phyloP scores from a whole-genome alignment of 106 monocot genomes.

The Agapanthus africanus region DNA sequence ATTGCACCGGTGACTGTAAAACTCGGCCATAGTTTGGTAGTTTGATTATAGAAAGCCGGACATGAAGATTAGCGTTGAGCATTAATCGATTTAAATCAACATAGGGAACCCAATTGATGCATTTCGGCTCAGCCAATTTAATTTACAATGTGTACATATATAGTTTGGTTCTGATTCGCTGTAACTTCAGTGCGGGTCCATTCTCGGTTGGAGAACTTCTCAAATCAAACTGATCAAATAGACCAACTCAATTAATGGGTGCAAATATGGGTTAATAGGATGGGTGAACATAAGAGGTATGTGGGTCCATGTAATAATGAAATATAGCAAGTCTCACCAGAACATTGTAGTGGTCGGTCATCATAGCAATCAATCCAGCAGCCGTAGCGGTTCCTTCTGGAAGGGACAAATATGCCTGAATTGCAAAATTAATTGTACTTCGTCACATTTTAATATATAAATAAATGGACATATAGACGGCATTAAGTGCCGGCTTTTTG shows the following conservation, averaged over 20 bases:
- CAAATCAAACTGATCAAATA: too few species aligned
- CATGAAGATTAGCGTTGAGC: neutral
- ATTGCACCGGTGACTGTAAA: neutral
- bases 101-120: too few species aligned
- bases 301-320: too few species aligned
- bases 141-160: too few species aligned
- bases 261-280: too few species aligned
- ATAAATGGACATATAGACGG: neutral
- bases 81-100: too few species aligned
- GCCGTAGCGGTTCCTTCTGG: constrained; percentile 86
- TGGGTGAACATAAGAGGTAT: too few species aligned
- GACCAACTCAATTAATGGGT: too few species aligned
- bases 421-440: neutral
- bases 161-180: too few species aligned
- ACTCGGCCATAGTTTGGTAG: neutral
- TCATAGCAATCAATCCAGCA: constrained; percentile 95
- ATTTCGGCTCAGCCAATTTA: too few species aligned
- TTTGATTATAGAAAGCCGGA: neutral
- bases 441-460: neutral
- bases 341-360: constrained; percentile 96
- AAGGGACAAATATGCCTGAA: constrained; percentile 92
- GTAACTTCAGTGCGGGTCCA: too few species aligned
- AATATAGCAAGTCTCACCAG: constrained; percentile 39
- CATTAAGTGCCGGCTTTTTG: neutral
- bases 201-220: too few species aligned